Base-by-base conservation (phyloP, 768 basidiomycete genomes). In the Kwoniella dendrophila region DNA sequence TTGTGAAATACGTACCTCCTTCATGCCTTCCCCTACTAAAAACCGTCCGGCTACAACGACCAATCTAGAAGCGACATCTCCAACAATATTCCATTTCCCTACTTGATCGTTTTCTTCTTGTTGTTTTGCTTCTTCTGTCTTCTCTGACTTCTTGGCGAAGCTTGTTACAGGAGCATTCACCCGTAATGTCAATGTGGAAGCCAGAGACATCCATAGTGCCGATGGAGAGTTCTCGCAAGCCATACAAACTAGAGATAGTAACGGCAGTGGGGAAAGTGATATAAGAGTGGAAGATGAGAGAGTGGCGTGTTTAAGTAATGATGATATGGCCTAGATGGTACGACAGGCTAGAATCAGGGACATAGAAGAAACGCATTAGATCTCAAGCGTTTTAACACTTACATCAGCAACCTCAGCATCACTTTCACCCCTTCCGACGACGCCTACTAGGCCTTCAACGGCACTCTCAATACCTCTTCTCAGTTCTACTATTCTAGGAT, bases 331-430 rank as follows among this genome's bases (percentile, higher is more conserved):
- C 91, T 63, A 91, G 79, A n/a, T 24, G 4, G 86, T 86, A 90
- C 92, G 52, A 20, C 29, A 43, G 8, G 10, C 7, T 40, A 29
- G 12, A 22, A 12, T 47, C 11, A 55, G 62, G 40, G 69, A 51
- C 58, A 18, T 22, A 4, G 20, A 27, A 22, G 20, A 2, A 18
- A 10, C 18, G 1, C n/a, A 24, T 4, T 14, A 52, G 50, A 32
- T 4, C 4, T 27, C 2, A 8, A 7, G 10, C 24, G 54, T 16
- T 36, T 22, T 12, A 5, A n/a, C n/a, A 83, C 89, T 62, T 74
- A 94, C 93, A 76, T 87, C 86, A 45, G 87, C 85, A 58, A 92
- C 82, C 54, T 85, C 86, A 1, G 86, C 86, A 79, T 95, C 93
- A 3, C 83, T 83, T 4, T 88, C 87, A 90, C 92, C 95, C 20